Evolutionary conservation across 345 rosid genomes (phyloP).

Genomic region (Salix udensis): DNA sequence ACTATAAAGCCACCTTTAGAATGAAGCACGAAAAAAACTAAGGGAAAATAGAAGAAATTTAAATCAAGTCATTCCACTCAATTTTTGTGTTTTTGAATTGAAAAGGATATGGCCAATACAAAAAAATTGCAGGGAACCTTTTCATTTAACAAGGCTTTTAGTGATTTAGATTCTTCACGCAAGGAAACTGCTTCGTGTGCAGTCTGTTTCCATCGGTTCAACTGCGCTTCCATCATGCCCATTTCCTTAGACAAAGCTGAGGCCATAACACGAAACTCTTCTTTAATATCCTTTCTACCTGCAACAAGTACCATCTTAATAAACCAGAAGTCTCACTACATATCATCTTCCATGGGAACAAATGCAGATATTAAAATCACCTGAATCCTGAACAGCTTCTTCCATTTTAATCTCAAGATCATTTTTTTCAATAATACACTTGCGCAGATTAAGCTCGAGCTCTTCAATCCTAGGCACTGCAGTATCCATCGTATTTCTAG

Average conservation of each 20-base stretch:
- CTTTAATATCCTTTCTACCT: conserved; percentile 86
- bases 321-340: conserved; percentile 15
- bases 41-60: background rate
- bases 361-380: background rate
- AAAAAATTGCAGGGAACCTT: conserved; percentile 44
- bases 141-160: conserved; percentile 51
- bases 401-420: conserved; percentile 78
- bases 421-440: conserved; percentile 74
- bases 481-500: conserved; percentile 42
- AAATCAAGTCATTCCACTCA: background rate
- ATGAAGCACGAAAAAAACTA: background rate
- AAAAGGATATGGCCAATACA: background rate
- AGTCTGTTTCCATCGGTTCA: conserved; percentile 84
- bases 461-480: conserved; percentile 59
- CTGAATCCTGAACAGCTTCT: conserved; percentile 83
- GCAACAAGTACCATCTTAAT: conserved; percentile 25
- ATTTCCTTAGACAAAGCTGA: conserved; percentile 90
- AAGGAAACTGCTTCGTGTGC: conserved; percentile 71
- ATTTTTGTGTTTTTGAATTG: no score
- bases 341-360: background rate
- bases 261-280: conserved; percentile 81
- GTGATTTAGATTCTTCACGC: conserved; percentile 59
- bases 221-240: conserved; percentile 88
- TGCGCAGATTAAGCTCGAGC: conserved; percentile 69
- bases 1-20: background rate